Base-by-base conservation (phyloP, 805 yeast genomes). In the Hyphopichia homilentoma region DNA sequence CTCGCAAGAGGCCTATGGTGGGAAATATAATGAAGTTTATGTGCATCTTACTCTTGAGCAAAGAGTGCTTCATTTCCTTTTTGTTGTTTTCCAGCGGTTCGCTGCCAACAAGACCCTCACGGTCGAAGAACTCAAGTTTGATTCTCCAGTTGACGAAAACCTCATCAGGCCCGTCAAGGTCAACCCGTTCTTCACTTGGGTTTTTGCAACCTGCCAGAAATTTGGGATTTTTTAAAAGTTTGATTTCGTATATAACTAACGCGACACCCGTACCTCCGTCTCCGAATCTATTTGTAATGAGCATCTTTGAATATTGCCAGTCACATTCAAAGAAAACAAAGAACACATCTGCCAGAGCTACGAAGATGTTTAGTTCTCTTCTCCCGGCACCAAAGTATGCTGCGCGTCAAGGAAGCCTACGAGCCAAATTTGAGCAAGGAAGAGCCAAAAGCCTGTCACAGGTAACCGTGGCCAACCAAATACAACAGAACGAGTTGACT, bases 181-280 rank as follows among this genome's bases (percentile, higher is more conserved):
- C 20, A 50, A 37, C 24, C 28, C 23, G 13, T 8, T 53, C 7
- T 33, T 34, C 22, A 24, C 27, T 11, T 50, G 49, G 51, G 24
- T 53, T 3, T 54, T 55, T 31, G 35, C 38, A 21, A 45, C 45
- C 14, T 48, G 45, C 22, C 61, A 54, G 30, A 45, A 47, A 16
- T 40, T 29, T 19, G 60, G 60, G 11, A 37, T 55, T 16, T 54
- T 52, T 38, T 54, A 38, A n/a, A n/a, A n/a, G n/a, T n/a, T n/a
- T n/a, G n/a, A n/a, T n/a, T n/a, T n/a, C n/a, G n/a, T n/a, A n/a
- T n/a, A n/a, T n/a, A n/a, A n/a, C n/a, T n/a, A n/a, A n/a, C n/a
- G n/a, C n/a, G n/a, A n/a, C n/a, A n/a, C n/a, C n/a, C n/a, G n/a
- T n/a, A n/a, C n/a, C n/a, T n/a, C n/a, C n/a, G n/a, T n/a, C n/a